These are phyloP conservation scores for Fusarium subtropicale DNA, from an alignment of 2,329 filamentous ascomycete genomes.

Conservation along the genomic window DNA sequence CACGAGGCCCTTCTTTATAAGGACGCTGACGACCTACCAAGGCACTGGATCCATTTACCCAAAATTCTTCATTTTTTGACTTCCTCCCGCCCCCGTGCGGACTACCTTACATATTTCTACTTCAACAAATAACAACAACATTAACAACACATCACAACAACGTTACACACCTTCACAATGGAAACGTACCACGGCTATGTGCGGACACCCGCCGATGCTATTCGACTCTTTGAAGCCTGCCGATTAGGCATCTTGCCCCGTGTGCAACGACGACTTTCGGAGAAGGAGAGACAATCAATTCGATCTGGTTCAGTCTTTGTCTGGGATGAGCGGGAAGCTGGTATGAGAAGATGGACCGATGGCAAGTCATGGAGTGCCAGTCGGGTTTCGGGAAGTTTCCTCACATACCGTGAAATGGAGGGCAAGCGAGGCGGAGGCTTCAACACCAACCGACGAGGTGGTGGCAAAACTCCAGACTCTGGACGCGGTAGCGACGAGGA, in stretches of 20 bases:
- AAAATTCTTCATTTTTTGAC: conserved; percentile 22
- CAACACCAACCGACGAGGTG: conserved; percentile 66
- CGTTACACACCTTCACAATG: conserved; percentile 66
- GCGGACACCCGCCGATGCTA: conserved; percentile 94
- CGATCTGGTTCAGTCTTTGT: conserved; percentile 97
- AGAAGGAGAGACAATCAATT: conserved; percentile 97
- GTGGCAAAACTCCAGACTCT: conserved; percentile 85
- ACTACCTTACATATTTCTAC: conserved; percentile 11
- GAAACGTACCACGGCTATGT: conserved; percentile 97
- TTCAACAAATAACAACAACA: background rate
- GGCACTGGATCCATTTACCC: conserved; percentile 31
- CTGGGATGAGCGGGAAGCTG: conserved; percentile 99
- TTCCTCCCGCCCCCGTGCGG: conserved; percentile 35
- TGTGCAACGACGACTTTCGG: conserved; percentile 91
- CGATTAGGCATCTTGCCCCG: conserved; percentile 87
- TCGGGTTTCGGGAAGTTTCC: conserved; percentile 94
- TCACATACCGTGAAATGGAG: conserved; percentile 99
- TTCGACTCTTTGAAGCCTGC: conserved; percentile 98
- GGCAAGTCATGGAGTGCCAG: conserved; percentile 99
- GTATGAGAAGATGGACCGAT: conserved; percentile 98
- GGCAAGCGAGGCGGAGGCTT: conserved; percentile 91
- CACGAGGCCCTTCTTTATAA: conserved; percentile 39
- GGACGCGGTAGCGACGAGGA: conserved; percentile 85
- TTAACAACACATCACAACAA: conserved; percentile 56
- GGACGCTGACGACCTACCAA: conserved; percentile 35